Conservation (phyloP, 1,284 basidiomycete genomes). For the Dichomitus squalens region DNA sequence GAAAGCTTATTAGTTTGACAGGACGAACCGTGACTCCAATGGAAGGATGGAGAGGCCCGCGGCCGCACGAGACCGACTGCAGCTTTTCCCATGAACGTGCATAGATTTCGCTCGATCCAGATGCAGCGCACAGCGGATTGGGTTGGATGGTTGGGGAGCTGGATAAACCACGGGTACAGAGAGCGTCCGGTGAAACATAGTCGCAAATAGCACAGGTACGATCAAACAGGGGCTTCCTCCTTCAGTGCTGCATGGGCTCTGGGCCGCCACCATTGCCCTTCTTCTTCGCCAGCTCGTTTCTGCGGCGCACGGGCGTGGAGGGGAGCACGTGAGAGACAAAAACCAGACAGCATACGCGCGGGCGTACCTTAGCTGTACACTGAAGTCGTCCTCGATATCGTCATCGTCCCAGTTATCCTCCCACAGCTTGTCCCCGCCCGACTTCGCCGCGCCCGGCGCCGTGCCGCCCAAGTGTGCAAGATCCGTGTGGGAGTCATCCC, state of each 20-base stretch:
- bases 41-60: background rate
- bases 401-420: constrained; percentile 99
- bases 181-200: background rate
- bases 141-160: background rate
- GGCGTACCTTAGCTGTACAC: constrained; percentile 87
- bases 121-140: background rate
- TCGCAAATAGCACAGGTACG: background rate
- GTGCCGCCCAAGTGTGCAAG: constrained; percentile 75
- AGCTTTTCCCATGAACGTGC: background rate
- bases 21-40: background rate
- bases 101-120: background rate
- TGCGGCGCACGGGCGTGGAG: constrained; percentile 28
- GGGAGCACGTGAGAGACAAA: background rate
- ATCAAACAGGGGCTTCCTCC: background rate
- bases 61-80: background rate
- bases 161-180: background rate
- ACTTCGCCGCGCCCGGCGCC: constrained; percentile 70
- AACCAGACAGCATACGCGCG: background rate
- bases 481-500: constrained; percentile 84
- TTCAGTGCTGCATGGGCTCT: constrained; percentile 58
- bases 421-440: constrained; percentile 87
- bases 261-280: constrained; percentile 46
- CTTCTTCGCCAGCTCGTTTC: constrained; percentile 69
- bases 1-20: background rate
- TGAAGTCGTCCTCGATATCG: constrained; percentile 97